Evolutionary conservation across 345 rosid genomes (phyloP), one percentile per base, ranked within the genome.

Genomic region (Kernera saxatilis): DNA sequence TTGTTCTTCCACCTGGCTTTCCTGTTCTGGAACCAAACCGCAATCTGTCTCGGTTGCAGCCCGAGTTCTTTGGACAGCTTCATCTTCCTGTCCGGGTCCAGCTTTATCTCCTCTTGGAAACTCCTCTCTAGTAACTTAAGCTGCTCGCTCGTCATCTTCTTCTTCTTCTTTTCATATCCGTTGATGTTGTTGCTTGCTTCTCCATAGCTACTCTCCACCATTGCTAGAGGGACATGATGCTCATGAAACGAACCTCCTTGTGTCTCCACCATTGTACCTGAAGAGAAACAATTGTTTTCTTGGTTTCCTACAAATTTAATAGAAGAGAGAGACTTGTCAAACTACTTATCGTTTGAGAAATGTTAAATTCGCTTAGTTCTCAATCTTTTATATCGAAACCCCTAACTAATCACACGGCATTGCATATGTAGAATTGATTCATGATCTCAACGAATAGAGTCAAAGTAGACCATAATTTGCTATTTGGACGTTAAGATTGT

Each of bases 1-100:
- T 91, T 91, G 22, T 88, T 77, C 75, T 93, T 93, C 97, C 98
- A 93, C 35, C 97, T 75, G 4, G 97, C 92, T 25, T 94, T 87
- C 52, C 90, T 81, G 79, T 88, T 90, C 71, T 91, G 98, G 67
- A 93, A 93, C 98, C 98, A 93, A 41, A 91, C 90, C 2, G 96
- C 92, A 33, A 89, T 83, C 74, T 93, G 97, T 49, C 94, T 81
- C 0, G 98, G 97, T 67, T 89, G 92, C 8, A 91, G 88, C 44
- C 98, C 91, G 17, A 93, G 87, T 26, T 89, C 98, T 41, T 78
- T 79, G 9, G 97, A 86, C 50, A 93, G 85, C 82, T 80, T 86
- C 88, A 87, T 85, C 76, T 93, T 91, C 79, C 91, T 69, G 8
- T 87, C 87, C 5, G 96, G 88, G 19, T 87, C 92, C 44, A 93